These are phyloP conservation scores for Claviceps sp. DNA, from an alignment of 2,329 filamentous ascomycete genomes.

Conservation along the genomic window DNA sequence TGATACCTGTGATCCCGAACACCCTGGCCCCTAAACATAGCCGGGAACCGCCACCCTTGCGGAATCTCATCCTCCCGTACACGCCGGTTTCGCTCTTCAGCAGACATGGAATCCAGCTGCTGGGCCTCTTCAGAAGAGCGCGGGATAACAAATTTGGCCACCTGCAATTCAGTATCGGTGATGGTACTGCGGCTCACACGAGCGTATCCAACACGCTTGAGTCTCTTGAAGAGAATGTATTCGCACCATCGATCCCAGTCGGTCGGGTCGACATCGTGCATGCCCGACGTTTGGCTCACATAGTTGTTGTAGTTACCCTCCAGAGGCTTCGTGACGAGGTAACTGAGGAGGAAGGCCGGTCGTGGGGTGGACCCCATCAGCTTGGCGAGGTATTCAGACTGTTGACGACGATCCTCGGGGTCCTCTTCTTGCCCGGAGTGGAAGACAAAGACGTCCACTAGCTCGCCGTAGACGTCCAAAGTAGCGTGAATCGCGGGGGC, in stretches of 20 bases:
- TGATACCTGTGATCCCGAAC: constrained; percentile 87
- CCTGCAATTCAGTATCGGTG: constrained; percentile 93
- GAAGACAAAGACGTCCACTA: constrained; percentile 93
- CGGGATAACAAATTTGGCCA: constrained; percentile 86
- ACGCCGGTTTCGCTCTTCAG: constrained; percentile 42
- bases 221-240: constrained; percentile 88
- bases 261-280: constrained; percentile 84
- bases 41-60: constrained; percentile 69
- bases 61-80: constrained; percentile 63
- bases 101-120: constrained; percentile 24
- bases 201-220: constrained; percentile 79
- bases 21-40: constrained; percentile 70
- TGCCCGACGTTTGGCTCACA: constrained; percentile 72
- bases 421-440: constrained; percentile 98
- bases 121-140: constrained; percentile 41
- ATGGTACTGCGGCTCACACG: constrained; percentile 80
- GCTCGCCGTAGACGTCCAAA: constrained; percentile 77
- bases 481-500: constrained; percentile 97
- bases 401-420: constrained; percentile 74
- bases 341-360: constrained; percentile 75
- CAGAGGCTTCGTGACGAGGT: constrained; percentile 80
- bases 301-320: constrained; percentile 97
- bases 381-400: constrained; percentile 72
- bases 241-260: constrained; percentile 99
- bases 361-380: constrained; percentile 75